Percentiles rank a stretch among this genome's conserved stretches.
Conservation (phyloP, 2,329 filamentous ascomycete species). For the Aspergillus flavus region DNA sequence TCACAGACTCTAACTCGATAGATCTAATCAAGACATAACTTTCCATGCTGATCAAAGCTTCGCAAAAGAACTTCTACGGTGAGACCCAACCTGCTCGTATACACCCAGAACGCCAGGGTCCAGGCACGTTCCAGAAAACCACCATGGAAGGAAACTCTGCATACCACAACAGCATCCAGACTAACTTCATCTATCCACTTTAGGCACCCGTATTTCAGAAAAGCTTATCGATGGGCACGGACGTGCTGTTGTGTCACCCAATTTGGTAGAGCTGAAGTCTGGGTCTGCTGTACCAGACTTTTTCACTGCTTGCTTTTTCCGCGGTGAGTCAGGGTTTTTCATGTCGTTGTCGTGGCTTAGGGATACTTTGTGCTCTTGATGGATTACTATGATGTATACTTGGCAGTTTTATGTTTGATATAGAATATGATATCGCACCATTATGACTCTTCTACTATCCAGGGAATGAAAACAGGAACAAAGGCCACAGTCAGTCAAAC, state of each 20-base stretch:
- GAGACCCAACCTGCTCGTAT: neutral
- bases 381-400: neutral
- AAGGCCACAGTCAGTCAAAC: neutral
- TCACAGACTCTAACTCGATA: neutral
- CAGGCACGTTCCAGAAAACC: neutral
- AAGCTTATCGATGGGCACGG: neutral
- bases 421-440: too few species aligned
- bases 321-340: neutral
- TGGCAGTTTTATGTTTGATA: neutral
- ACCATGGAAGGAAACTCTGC: neutral
- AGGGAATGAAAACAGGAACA: neutral
- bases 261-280: neutral
- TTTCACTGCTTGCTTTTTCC: neutral
- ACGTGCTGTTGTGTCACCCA: neutral
- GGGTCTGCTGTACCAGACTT: neutral
- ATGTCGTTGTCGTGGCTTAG: neutral
- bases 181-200: neutral
- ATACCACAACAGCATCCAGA: neutral
- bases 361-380: neutral
- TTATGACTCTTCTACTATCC: too few species aligned
- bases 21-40: neutral
- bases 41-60: neutral
- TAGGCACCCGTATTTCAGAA: neutral
- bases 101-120: neutral
- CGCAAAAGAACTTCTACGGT: neutral